Conservation (phyloP, 306 rosid species). For the Dryas drummondii region DNA sequence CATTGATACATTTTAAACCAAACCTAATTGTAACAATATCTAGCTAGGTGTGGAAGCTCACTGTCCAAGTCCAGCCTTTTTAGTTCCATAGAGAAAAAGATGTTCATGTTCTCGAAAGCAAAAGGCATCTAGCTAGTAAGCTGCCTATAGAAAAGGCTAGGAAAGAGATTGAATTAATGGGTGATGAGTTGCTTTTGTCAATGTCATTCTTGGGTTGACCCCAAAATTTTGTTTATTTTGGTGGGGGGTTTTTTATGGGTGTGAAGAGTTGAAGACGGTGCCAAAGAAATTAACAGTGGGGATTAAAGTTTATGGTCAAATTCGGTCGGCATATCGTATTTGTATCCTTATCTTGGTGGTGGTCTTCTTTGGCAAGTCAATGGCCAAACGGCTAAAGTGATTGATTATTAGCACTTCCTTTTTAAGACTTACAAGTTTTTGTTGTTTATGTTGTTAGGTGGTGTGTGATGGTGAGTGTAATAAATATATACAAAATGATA, state of each 20-base stretch:
- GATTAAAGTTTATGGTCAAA: background rate
- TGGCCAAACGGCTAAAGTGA: conserved; percentile 5
- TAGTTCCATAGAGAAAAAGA: conserved; percentile 22
- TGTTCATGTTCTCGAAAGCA: conserved; percentile 1
- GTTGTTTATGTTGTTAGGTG: conserved; percentile 6
- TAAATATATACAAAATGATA: background rate
- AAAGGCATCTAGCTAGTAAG: background rate
- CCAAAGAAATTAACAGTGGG: background rate
- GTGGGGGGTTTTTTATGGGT: background rate
- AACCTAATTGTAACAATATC: conserved; percentile 25
- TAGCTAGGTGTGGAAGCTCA: conserved; percentile 41
- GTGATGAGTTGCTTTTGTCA: background rate
- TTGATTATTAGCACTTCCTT: background rate
- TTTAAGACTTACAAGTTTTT: background rate
- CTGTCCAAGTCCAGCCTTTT: conserved; percentile 20
- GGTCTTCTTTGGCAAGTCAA: conserved; percentile 20
- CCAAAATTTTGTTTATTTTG: background rate
- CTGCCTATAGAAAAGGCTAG: conserved; percentile 11
- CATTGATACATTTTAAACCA: conserved; percentile 10
- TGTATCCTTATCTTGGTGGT: background rate
- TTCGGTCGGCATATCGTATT: background rate
- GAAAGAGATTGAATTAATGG: conserved; percentile 1
- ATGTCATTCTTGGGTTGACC: background rate
- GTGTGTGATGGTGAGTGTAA: conserved; percentile 15
- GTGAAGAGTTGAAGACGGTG: background rate